Evolutionary conservation across 2,329 filamentous ascomycete genomes (phyloP).

Genomic region (Aspergillus sergii): DNA sequence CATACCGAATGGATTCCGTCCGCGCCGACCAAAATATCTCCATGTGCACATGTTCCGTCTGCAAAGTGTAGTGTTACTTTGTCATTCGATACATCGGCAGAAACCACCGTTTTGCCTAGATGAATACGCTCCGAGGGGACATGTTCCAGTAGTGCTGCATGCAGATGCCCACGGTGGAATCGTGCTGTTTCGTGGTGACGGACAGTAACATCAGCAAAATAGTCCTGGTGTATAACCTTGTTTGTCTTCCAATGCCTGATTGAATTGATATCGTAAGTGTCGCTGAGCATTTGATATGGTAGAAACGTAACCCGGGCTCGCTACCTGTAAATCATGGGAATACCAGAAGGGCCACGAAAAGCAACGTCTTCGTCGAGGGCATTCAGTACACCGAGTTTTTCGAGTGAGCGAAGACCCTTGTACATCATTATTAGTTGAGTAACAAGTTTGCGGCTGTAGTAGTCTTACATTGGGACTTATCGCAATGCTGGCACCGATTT

Average conservation of each 20-base stretch:
- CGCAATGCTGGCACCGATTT: not conserved
- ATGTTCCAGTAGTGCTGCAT: slow-evolving; percentile 51
- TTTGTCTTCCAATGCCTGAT: slow-evolving; percentile 47
- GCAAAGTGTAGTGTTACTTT: slow-evolving; percentile 46
- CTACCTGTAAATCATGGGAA: slow-evolving; percentile 51
- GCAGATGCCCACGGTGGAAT: slow-evolving; percentile 54
- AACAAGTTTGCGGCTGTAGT: not conserved
- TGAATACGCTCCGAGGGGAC: slow-evolving; percentile 47
- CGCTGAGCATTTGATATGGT: not conserved
- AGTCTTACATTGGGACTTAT: slow-evolving; percentile 50
- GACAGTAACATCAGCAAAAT: slow-evolving; percentile 47
- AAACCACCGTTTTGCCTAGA: slow-evolving; percentile 46
- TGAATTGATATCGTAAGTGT: slow-evolving; percentile 4
- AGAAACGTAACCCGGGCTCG: not conserved
- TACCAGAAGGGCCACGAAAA: slow-evolving; percentile 44
- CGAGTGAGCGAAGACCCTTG: slow-evolving; percentile 52
- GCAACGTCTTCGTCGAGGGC: slow-evolving; percentile 47
- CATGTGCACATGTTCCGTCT: slow-evolving; percentile 49
- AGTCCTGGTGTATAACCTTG: slow-evolving; percentile 35
- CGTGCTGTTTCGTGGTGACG: slow-evolving; percentile 47
- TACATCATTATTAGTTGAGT: not conserved
- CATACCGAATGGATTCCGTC: slow-evolving; percentile 58
- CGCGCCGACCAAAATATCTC: slow-evolving; percentile 55
- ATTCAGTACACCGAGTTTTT: slow-evolving; percentile 53
- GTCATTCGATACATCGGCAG: slow-evolving; percentile 35